Percentiles rank a stretch among this genome's conserved stretches.
phyloP scores from a whole-genome alignment of 495 filamentous ascomycete species.

The Recurvomyces mirabilis region DNA sequence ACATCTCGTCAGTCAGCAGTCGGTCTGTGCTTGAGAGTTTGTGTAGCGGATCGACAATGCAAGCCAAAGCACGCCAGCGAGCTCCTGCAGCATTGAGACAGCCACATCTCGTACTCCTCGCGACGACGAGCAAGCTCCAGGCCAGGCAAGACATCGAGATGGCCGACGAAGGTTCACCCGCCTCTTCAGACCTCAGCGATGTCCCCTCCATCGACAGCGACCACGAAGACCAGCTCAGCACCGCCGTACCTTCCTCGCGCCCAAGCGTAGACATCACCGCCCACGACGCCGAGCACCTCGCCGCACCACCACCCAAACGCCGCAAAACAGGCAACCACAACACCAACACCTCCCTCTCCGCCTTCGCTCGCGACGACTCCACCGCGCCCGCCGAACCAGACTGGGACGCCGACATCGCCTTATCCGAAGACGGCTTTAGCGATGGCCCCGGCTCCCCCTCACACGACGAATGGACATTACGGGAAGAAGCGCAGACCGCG shows the following conservation, averaged over 20 bases:
- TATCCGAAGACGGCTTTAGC: constrained; percentile 81
- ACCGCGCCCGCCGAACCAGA: constrained; percentile 16
- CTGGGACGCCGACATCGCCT: constrained; percentile 34
- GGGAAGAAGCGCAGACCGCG: constrained; percentile 69
- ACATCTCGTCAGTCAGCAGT: no score
- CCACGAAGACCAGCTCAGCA: constrained; percentile 21
- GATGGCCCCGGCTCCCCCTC: constrained; percentile 63
- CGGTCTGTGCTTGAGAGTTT: no score
- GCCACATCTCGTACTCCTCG: background rate
- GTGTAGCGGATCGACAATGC: no score
- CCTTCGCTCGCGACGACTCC: constrained; percentile 12
- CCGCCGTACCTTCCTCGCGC: constrained; percentile 20
- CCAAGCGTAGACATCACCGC: constrained; percentile 18
- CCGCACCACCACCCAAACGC: constrained; percentile 31
- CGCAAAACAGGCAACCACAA: constrained; percentile 19
- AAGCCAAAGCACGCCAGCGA: no score
- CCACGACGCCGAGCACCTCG: constrained; percentile 20
- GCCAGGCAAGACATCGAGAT: no score
- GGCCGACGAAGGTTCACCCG: constrained; percentile 22
- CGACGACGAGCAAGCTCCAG: background rate
- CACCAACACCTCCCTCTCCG: background rate
- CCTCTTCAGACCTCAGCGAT: constrained; percentile 26
- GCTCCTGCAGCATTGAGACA: no score
- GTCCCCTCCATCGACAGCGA: constrained; percentile 25
- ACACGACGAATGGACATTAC: constrained; percentile 61